These are phyloP conservation scores for Plectosphaerella sp. DNA, from an alignment of 2,329 filamentous ascomycete species.

Conservation along the genomic window DNA sequence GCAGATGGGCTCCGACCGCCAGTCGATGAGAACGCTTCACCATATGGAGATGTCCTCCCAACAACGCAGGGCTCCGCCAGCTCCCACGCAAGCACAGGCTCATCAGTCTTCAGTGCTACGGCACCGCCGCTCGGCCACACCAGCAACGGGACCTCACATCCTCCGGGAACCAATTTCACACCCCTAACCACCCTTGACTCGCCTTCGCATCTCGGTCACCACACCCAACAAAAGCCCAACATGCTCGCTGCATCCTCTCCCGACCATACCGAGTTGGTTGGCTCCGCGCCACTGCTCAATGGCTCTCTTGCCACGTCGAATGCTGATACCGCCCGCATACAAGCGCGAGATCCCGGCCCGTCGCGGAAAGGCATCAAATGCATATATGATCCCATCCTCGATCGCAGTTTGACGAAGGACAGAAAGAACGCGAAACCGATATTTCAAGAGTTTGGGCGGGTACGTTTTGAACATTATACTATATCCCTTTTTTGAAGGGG, in stretches of 20 bases:
- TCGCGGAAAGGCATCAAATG: constrained; percentile 53
- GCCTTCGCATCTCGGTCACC: constrained; percentile 42
- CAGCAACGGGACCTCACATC: constrained; percentile 36
- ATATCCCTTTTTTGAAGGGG: constrained; percentile 37
- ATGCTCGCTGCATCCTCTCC: constrained; percentile 47
- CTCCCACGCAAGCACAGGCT: constrained; percentile 65
- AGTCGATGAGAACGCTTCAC: constrained; percentile 54
- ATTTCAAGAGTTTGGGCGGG: constrained; percentile 61
- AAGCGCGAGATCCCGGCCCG: constrained; percentile 52
- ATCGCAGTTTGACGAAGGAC: constrained; percentile 41
- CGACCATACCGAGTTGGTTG: constrained; percentile 24
- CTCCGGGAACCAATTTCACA: constrained; percentile 39
- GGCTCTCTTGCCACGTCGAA: constrained; percentile 24
- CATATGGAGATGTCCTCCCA: constrained; percentile 62
- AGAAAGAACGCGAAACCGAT: constrained; percentile 54
- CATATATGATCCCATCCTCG: constrained; percentile 57
- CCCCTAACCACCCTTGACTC: constrained; percentile 50
- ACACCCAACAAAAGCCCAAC: constrained; percentile 48
- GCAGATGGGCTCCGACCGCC: constrained; percentile 24
- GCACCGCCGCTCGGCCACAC: constrained; percentile 29
- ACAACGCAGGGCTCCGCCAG: constrained; percentile 64
- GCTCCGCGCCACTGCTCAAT: constrained; percentile 22
- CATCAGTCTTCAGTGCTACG: constrained; percentile 63
- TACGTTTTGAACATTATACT: constrained; percentile 46
- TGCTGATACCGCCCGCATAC: constrained; percentile 36